phyloP scores from a whole-genome alignment of 495 filamentous ascomycete species.

The Penicillium soppii region DNA sequence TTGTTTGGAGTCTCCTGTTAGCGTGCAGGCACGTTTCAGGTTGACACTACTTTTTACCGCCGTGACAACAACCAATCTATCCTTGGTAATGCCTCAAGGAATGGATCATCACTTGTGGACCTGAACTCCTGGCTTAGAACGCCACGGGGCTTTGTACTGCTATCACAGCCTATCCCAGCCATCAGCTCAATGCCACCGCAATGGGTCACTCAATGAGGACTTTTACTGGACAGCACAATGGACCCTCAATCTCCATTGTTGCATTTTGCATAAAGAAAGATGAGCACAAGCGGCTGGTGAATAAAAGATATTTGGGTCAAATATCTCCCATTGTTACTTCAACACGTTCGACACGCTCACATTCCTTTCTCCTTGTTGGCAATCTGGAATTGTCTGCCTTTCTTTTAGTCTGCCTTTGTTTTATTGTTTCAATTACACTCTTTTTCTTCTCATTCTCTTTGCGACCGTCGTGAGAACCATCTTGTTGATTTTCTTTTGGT shows the following conservation, averaged over 20 bases:
- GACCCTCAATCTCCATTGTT: neutral
- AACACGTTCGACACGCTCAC: slow-evolving; percentile 20
- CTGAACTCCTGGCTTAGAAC: slow-evolving; percentile 1
- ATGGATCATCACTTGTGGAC: slow-evolving; percentile 9
- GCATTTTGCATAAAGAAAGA: neutral
- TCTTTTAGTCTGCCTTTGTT: slow-evolving; percentile 10
- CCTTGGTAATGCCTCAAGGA: neutral
- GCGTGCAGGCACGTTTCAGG: slow-evolving; percentile 1
- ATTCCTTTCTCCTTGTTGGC: slow-evolving; percentile 29
- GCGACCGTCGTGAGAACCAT: neutral
- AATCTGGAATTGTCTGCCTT: slow-evolving; percentile 22
- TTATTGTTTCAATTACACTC: slow-evolving; percentile 3
- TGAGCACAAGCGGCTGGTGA: neutral
- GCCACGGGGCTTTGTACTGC: neutral
- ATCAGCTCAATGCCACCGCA: neutral
- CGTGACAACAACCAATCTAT: slow-evolving; percentile 2
- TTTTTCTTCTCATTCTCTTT: slow-evolving; percentile 5
- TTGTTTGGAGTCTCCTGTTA: neutral
- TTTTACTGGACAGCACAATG: slow-evolving; percentile 4
- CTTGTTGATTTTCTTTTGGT: neutral
- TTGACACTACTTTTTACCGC: slow-evolving; percentile 7
- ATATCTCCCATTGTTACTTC: slow-evolving; percentile 11
- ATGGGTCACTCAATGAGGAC: neutral
- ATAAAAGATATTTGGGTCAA: slow-evolving; percentile 7
- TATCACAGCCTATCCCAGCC: neutral